phyloP scores from a whole-genome alignment of 1,139 yeast genomes.

The Debaryomyces psychrophilus region DNA sequence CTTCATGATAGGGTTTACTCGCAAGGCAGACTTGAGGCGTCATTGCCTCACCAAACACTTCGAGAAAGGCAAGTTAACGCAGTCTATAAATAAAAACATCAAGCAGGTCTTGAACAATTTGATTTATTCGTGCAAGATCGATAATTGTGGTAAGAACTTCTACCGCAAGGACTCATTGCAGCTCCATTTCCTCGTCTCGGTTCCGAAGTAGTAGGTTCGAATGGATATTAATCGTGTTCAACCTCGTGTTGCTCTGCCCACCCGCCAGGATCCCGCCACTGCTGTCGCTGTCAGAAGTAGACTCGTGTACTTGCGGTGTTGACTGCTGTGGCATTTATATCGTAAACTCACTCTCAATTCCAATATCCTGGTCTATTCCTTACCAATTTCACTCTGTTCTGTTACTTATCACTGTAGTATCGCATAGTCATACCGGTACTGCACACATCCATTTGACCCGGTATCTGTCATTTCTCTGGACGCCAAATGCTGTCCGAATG shows the following conservation, averaged over 20 bases:
- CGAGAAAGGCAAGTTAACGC: slow-evolving; percentile 21
- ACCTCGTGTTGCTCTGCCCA: not conserved
- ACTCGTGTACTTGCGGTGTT: slow-evolving; percentile 12
- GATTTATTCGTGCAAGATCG: slow-evolving; percentile 21
- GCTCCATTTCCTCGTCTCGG: not conserved
- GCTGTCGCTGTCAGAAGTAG: not conserved
- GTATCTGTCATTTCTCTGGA: not conserved
- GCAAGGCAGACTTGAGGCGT: slow-evolving; percentile 61
- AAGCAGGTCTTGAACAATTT: slow-evolving; percentile 17
- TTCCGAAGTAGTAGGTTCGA: slow-evolving; percentile 12
- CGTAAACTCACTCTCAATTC: not conserved
- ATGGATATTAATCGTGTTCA: slow-evolving; percentile 14
- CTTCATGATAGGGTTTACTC: slow-evolving; percentile 60
- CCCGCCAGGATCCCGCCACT: not conserved
- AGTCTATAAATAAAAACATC: slow-evolving; percentile 18
- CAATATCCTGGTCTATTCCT: not conserved
- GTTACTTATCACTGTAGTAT: not conserved
- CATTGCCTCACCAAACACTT: slow-evolving; percentile 63
- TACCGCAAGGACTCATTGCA: slow-evolving; percentile 60
- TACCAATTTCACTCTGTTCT: not conserved
- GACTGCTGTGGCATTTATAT: slow-evolving; percentile 17
- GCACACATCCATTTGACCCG: not conserved
- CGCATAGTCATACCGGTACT: not conserved
- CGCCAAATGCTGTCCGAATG: too few relatives aligned
- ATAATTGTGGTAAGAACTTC: slow-evolving; percentile 54